Percentiles rank a stretch among this genome's conserved stretches.
These are phyloP conservation scores for Kockovaella imperatae DNA, from an alignment of 768 basidiomycete species.

Conservation along the genomic window DNA sequence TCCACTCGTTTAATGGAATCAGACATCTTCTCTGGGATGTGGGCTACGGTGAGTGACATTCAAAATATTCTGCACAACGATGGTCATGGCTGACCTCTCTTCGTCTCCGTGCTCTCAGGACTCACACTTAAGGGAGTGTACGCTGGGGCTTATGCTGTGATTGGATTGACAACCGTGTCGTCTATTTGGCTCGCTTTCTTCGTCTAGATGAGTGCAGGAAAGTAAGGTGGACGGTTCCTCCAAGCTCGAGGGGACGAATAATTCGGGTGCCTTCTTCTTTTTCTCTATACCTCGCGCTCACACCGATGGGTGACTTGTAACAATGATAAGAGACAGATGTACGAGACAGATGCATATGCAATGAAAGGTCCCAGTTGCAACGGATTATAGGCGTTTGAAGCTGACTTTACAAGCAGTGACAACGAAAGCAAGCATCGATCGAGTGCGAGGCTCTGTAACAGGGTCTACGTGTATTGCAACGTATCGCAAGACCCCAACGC, in stretches of 20 bases:
- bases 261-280: too few relatives aligned
- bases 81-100: neutral
- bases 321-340: too few relatives aligned
- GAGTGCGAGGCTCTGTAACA: conserved; percentile 1
- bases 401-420: neutral
- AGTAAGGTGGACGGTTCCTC: too few relatives aligned
- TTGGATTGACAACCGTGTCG: conserved; percentile 67
- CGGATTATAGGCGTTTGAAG: too few relatives aligned
- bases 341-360: too few relatives aligned
- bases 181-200: conserved; percentile 62
- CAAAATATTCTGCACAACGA: neutral
- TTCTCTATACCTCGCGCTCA: too few relatives aligned
- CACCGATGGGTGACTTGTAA: too few relatives aligned
- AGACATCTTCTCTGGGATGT: conserved; percentile 86
- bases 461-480: too few relatives aligned
- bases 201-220: conserved; percentile 22
- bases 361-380: too few relatives aligned
- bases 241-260: too few relatives aligned
- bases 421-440: neutral
- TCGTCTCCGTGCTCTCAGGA: conserved; percentile 50
- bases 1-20: conserved; percentile 82
- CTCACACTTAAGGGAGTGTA: conserved; percentile 73
- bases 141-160: conserved; percentile 69
- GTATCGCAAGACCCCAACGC: conserved; percentile 5
- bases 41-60: conserved; percentile 63